A percentile compares a stretch with the other conserved stretches of the same genome.
These are phyloP conservation scores for Aspergillus aculeatinus DNA, from an alignment of 2,329 filamentous ascomycete species.

Conservation along the genomic window DNA sequence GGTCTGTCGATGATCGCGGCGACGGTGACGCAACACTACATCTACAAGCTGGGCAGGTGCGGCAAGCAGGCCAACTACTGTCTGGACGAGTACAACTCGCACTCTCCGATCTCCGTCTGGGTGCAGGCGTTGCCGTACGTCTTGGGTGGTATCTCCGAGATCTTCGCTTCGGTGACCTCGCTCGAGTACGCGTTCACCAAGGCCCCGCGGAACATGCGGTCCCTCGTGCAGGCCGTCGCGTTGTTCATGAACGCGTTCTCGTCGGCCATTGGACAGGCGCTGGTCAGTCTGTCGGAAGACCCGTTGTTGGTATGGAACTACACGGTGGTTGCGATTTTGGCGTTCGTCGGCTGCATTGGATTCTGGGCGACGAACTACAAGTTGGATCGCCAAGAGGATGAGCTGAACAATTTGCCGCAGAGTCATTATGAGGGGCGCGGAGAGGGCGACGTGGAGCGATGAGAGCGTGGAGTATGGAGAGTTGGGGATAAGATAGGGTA, in stretches of 20 bases:
- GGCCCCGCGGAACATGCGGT: constrained; percentile 77
- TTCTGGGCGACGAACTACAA: constrained; percentile 69
- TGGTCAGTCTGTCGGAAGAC: constrained; percentile 61
- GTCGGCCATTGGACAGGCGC: constrained; percentile 68
- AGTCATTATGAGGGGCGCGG: constrained; percentile 16
- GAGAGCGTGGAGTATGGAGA: background rate
- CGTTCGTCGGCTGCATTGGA: constrained; percentile 59
- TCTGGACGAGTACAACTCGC: constrained; percentile 40
- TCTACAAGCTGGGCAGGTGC: constrained; percentile 63
- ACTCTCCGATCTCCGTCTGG: constrained; percentile 65
- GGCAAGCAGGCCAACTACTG: constrained; percentile 56
- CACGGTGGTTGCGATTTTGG: constrained; percentile 60
- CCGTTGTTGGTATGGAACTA: constrained; percentile 74
- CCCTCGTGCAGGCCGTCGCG: constrained; percentile 67
- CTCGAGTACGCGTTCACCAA: constrained; percentile 77
- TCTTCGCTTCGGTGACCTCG: constrained; percentile 59
- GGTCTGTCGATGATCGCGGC: constrained; percentile 51
- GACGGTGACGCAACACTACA: constrained; percentile 50
- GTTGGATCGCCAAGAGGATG: constrained; percentile 68
- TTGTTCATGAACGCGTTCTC: constrained; percentile 71
- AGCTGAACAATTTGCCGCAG: constrained; percentile 53
- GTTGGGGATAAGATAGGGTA: too few species aligned
- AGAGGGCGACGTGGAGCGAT: background rate
- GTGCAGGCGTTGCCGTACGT: constrained; percentile 51
- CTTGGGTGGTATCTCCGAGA: constrained; percentile 58